phyloP scores from a whole-genome alignment of 768 basidiomycete genomes.

The Terana coerulea region DNA sequence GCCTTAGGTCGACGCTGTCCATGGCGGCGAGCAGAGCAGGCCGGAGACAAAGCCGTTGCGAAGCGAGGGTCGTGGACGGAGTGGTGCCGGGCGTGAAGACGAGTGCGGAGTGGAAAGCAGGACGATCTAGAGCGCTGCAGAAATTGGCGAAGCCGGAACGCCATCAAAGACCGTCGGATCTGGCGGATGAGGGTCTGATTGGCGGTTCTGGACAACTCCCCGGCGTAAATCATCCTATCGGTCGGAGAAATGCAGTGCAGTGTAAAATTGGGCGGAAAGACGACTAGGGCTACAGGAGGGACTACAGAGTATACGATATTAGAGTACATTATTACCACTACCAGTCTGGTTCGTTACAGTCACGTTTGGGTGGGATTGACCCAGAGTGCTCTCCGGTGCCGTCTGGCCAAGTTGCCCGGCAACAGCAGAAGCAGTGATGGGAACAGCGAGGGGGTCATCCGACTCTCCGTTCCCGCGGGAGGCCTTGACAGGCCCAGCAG shows the following conservation, averaged over 20 bases:
- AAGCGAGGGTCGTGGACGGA: slow-evolving; percentile 42
- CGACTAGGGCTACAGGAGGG: not conserved
- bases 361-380: not conserved
- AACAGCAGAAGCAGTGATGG: slow-evolving; percentile 11
- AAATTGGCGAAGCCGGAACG: slow-evolving; percentile 11
- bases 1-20: slow-evolving; percentile 53
- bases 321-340: slow-evolving; percentile 3
- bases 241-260: not conserved
- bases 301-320: not conserved
- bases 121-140: slow-evolving; percentile 5
- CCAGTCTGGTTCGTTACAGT: slow-evolving; percentile 2
- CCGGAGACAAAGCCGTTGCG: slow-evolving; percentile 46
- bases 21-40: slow-evolving; percentile 42
- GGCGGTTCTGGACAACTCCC: slow-evolving; percentile 7
- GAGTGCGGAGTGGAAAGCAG: slow-evolving; percentile 49
- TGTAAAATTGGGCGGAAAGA: too few species aligned
- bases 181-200: slow-evolving; percentile 10
- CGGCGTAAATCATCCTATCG: not conserved
- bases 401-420: slow-evolving; percentile 8
- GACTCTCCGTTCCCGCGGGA: slow-evolving; percentile 2
- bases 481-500: not conserved
- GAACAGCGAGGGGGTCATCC: slow-evolving; percentile 10
- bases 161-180: slow-evolving; percentile 16
- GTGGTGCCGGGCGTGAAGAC: not conserved
- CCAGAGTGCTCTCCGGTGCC: not conserved